These are phyloP conservation scores for Trichoderma asperellum DNA, from an alignment of 2,329 filamentous ascomycete species.

Conservation along the genomic window DNA sequence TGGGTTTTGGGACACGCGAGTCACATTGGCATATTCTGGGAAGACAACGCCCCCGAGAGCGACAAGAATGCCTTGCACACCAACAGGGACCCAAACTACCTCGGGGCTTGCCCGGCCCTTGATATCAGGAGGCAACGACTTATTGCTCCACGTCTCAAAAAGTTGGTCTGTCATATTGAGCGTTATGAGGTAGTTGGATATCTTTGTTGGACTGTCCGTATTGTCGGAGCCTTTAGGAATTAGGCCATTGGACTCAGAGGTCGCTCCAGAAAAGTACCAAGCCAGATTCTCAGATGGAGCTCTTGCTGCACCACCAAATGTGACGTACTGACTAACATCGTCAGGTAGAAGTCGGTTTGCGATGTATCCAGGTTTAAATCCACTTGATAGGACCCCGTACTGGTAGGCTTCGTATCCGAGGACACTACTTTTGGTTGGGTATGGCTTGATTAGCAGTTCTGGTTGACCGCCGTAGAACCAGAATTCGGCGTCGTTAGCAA, in stretches of 20 bases:
- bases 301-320: constrained; percentile 65
- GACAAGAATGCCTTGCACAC: constrained; percentile 73
- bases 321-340: constrained; percentile 62
- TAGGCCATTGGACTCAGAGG: constrained; percentile 52
- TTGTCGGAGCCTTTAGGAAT: constrained; percentile 49
- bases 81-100: constrained; percentile 77
- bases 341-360: constrained; percentile 45
- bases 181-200: constrained; percentile 62
- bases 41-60: constrained; percentile 74
- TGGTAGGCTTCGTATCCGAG: constrained; percentile 57
- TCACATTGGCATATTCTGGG: constrained; percentile 52
- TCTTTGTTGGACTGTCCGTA: constrained; percentile 46
- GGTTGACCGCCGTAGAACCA: constrained; percentile 66
- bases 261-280: constrained; percentile 71
- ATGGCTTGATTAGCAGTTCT: constrained; percentile 39
- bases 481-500: constrained; percentile 66
- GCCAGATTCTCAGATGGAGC: constrained; percentile 72
- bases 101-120: constrained; percentile 65
- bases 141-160: constrained; percentile 60
- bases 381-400: constrained; percentile 51
- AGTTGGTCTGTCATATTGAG: constrained; percentile 61
- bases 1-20: constrained; percentile 37
- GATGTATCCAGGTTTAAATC: constrained; percentile 51
- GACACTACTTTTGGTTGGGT: constrained; percentile 50
- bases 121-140: constrained; percentile 54